Base-by-base conservation (phyloP, 2,329 filamentous ascomycete species). In the Trichoderma sp. region DNA sequence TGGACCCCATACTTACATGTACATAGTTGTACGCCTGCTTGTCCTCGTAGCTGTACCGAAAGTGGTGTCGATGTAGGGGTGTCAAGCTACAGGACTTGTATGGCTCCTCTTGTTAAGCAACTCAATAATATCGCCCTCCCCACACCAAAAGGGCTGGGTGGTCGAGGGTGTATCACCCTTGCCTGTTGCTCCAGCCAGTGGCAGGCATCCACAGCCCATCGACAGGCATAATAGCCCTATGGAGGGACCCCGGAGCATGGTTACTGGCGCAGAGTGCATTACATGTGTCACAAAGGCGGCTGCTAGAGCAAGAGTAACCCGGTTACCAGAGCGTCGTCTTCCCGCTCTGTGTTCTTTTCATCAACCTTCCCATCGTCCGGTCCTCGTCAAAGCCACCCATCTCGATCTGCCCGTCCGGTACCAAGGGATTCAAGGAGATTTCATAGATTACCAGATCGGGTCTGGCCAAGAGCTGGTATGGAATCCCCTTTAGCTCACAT, bases 141-240 rank as follows among this genome's bases (percentile, higher is more conserved):
- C 37, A 42, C 67, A 37, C 35, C 22, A 45, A 42, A 54, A 56
- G 56, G 61, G 32, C 56, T 67, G 35, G 45, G 48, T 32, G 25
- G 52, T 35, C 35, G 54, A 60, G 54, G 9, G 34, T 45, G 67
- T 56, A 56, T 57, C 27, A 60, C 63, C 67, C 67, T 68, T 64
- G 63, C 54, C 27, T 59, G 34, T 10, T 67, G 19, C 53, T 45
- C 67, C 34, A 67, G 35, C 54, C 61, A 68, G 22, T 57, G 29
- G 29, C 48, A 56, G 57, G 57, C 65, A 63, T 5, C 29, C 52
- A 22, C 8, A 54, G 52, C 52, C 42, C 52, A 54, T 64, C 39
- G 63, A 66, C 54, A 66, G 67, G 67, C 67, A 68, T 66, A 52
- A 50, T 67, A 68, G 67, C 63, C 67, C 63, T 68, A 67, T 54